Base-by-base conservation (phyloP, 371 early-diverging fungal species). In the Circinella minor region DNA sequence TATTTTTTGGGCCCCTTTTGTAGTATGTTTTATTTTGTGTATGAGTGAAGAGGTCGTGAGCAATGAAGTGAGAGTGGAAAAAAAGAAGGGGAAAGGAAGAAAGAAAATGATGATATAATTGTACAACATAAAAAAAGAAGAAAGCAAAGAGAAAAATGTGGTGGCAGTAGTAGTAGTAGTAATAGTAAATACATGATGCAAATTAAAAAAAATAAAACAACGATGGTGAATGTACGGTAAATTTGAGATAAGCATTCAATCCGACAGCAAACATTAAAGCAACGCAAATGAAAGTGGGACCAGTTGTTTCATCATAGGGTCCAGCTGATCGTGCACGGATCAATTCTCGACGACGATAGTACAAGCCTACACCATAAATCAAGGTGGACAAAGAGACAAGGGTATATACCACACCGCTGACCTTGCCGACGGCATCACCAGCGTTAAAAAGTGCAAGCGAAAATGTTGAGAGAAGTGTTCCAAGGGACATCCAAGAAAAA, bases 341-440 rank as follows among this genome's bases (percentile, higher is more conserved):
- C 75, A 88, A 78, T 66, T 92, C 87, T 3, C 96, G 95, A 34
- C 99, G 89, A 94, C 98, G 98, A 73, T 95, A 91, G 85, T 94
- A 99, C 39, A 96, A 83, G 65, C 91, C 92, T 64, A 96, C 83
- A 4, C 97, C 93, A 73, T 98, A 98, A n/a, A 95, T 81, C 84
- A 96, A 88, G 59, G 95, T 90, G 36, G 90, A 85, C 68, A 96
- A 76, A 4, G 95, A 81, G 14, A 98, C 90, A 36, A 92, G 68
- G 0, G 94, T 93, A 71, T 97, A 95, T n/a, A 94, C 80, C 11
- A 92, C 82, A 3, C 92, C 95, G 47, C 92, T 89, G 62, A 92
- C 84, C 38, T 87, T 89, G 17, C 92, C 93, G 1, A 91, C 86
- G 46, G 81, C 81, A 80, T 95, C 94, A 17, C 95, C 94, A 78